Evolutionary conservation across 192 early-diverging fungal genomes (phyloP), one percentile per base, ranked within the genome.

Genomic region (Geosiphon pyriformis): DNA sequence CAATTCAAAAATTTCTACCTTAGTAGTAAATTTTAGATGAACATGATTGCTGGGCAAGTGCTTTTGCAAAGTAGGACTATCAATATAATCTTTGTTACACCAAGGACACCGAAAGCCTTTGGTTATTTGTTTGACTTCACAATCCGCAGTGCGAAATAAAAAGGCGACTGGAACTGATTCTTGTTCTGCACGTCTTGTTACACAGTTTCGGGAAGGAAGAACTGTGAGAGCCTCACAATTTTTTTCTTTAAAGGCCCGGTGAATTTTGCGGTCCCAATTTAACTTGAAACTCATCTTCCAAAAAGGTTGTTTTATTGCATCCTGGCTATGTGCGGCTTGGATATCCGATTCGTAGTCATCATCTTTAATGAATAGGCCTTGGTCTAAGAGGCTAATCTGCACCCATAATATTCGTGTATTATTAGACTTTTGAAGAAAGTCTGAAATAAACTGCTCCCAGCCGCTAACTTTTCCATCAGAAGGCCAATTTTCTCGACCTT

Each of bases 41-140:
- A 65, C 22, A 27, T 65, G 63, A 22, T 52, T 55, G 54, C 33
- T 54, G 17, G 26, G 50, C 29, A 65, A 51, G 32, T 65, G 63
- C 51, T 23, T 3, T 27, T 53, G 30, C 20, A 65, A n/a, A 33
- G 46, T 30, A 1, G 11, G 17, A 37, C 31, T 55, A 15, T 65
- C 52, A 55, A 65, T 35, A 42, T n/a, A 18, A 22, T 48, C 18
- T 17, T 37, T 23, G 22, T 11, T 35, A 26, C 63, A 65, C 63
- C 63, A 65, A 27, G 63, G 63, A 37, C 63, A 65, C 22, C 31
- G 27, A 53, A 54, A 65, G 17, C 63, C 63, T 65, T 12, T 51
- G 18, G 35, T 22, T 34, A 29, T 31, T 54, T 52, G 50, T 32
- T 29, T 52, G 15, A 65, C 27, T 15, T 65, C 50, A 27, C 63